These are phyloP conservation scores for Herpetomonas tarakana DNA, from an alignment of 208 protist genomes.

Conservation along the genomic window DNA sequence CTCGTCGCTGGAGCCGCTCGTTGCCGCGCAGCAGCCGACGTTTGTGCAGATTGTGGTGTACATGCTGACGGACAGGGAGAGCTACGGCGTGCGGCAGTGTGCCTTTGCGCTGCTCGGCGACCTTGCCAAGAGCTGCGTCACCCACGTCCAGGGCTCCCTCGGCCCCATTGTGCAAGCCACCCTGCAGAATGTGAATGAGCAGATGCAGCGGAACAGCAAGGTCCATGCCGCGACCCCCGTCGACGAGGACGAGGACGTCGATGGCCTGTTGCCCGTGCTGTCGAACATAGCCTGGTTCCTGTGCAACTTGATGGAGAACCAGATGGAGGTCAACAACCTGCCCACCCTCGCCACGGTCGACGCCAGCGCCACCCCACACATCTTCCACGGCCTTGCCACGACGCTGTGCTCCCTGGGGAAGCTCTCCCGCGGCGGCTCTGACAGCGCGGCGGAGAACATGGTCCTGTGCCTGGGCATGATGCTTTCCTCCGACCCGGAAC, in stretches of 20 bases:
- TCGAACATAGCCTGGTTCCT: slow-evolving; percentile 83
- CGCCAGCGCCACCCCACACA: slow-evolving; percentile 27
- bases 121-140: slow-evolving; percentile 43
- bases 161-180: slow-evolving; percentile 35
- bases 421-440: slow-evolving; percentile 66
- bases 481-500: slow-evolving; percentile 46
- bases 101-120: slow-evolving; percentile 81
- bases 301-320: slow-evolving; percentile 72
- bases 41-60: slow-evolving; percentile 55
- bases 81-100: slow-evolving; percentile 47
- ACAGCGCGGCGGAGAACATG: slow-evolving; percentile 86
- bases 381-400: slow-evolving; percentile 49
- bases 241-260: slow-evolving; percentile 17
- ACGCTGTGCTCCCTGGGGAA: slow-evolving; percentile 23
- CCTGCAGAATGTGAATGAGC: slow-evolving; percentile 36
- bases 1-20: slow-evolving; percentile 51
- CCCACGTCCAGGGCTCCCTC: slow-evolving; percentile 47
- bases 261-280: slow-evolving; percentile 49
- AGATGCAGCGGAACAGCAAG: background rate
- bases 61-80: slow-evolving; percentile 49
- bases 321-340: slow-evolving; percentile 46
- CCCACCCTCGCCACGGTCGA: slow-evolving; percentile 34
- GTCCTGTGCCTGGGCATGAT: slow-evolving; percentile 70
- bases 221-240: background rate
- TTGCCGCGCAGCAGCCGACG: slow-evolving; percentile 38